A percentile compares a stretch with the other conserved stretches of the same genome.
Evolutionary conservation across 164 flowering plant genomes (phyloP).

Genomic region (Aristolochia californica): DNA sequence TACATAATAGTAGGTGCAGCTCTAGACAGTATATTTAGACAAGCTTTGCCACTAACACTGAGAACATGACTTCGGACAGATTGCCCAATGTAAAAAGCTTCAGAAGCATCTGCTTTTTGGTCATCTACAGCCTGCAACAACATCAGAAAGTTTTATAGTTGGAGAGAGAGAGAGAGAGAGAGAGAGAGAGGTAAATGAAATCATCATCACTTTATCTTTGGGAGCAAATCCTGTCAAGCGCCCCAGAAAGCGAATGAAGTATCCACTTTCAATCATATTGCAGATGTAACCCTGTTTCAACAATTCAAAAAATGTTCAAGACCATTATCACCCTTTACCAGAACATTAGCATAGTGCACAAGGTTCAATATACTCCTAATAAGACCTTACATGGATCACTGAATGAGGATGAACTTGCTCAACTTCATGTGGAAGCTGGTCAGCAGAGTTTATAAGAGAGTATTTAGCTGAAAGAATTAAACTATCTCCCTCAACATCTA

Average conservation of each 20-base stretch:
- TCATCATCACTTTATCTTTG: conserved; percentile 43
- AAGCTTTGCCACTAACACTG: conserved; percentile 40
- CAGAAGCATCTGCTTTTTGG: conserved; percentile 31
- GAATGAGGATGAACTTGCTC: conserved; percentile 43
- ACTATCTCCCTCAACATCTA: conserved; percentile 62
- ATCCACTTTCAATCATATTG: conserved; percentile 76
- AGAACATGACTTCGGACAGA: conserved; percentile 78
- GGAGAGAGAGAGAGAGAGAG: too few species aligned
- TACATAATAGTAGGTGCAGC: not conserved
- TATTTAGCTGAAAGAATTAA: conserved; percentile 68
- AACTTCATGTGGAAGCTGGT: conserved; percentile 53
- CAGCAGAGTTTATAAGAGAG: conserved; percentile 58
- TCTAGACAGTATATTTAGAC: too few species aligned
- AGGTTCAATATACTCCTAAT: too few species aligned
- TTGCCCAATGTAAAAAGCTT: conserved; percentile 69
- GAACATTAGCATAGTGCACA: too few species aligned
- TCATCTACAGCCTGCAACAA: conserved; percentile 60
- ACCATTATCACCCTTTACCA: too few species aligned
- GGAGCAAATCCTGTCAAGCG: conserved; percentile 86
- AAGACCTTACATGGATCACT: conserved; percentile 46
- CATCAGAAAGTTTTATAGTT: not conserved
- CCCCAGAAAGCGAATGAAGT: conserved; percentile 93
- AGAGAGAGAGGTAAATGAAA: too few species aligned
- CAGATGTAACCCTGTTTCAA: conserved; percentile 74
- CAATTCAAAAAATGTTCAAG: not conserved